Percentiles rank a stretch among this genome's conserved stretches.
Evolutionary conservation across 176 grass and related monocot species (phyloP).

Genomic region (Cocos nucifera): DNA sequence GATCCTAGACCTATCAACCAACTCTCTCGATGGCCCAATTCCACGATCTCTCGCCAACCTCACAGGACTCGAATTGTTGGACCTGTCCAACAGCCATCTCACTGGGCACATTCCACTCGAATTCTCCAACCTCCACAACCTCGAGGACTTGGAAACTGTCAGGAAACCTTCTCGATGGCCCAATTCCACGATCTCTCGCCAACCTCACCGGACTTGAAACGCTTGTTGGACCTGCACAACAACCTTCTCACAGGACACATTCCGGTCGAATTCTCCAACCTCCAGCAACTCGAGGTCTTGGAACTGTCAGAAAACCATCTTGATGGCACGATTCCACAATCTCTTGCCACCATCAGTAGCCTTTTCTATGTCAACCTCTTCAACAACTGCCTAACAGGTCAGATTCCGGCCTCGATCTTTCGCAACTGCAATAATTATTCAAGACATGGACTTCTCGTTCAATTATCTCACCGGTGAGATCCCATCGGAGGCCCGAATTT

Average conservation of each 20-base stretch:
- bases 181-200: slow-evolving; percentile 39
- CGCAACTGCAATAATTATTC: slow-evolving; percentile 30
- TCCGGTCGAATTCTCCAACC: slow-evolving; percentile 48
- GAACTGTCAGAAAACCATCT: slow-evolving; percentile 32
- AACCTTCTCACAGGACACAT: slow-evolving; percentile 47
- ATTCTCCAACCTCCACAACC: too few species aligned
- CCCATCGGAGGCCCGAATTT: slow-evolving; percentile 8
- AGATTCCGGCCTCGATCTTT: slow-evolving; percentile 45
- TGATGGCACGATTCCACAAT: slow-evolving; percentile 28
- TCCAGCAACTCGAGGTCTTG: neutral
- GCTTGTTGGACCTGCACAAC: slow-evolving; percentile 28
- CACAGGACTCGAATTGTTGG: neutral
- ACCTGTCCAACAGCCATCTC: too few species aligned
- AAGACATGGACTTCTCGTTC: slow-evolving; percentile 21
- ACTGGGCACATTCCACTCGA: too few species aligned
- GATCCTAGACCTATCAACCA: slow-evolving; percentile 14
- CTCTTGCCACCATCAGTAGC: slow-evolving; percentile 27
- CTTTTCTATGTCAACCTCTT: too few species aligned
- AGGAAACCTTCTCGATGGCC: slow-evolving; percentile 29
- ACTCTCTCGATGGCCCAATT: slow-evolving; percentile 34
- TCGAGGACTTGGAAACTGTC: too few species aligned
- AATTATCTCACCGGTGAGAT: slow-evolving; percentile 46
- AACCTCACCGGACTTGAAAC: neutral
- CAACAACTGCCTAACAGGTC: slow-evolving; percentile 17
- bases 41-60: slow-evolving; percentile 38